Evolutionary conservation across 495 filamentous ascomycete species (phyloP), one percentile per base, ranked within the genome.

Genomic region (Penicillium dipodomyicola): DNA sequence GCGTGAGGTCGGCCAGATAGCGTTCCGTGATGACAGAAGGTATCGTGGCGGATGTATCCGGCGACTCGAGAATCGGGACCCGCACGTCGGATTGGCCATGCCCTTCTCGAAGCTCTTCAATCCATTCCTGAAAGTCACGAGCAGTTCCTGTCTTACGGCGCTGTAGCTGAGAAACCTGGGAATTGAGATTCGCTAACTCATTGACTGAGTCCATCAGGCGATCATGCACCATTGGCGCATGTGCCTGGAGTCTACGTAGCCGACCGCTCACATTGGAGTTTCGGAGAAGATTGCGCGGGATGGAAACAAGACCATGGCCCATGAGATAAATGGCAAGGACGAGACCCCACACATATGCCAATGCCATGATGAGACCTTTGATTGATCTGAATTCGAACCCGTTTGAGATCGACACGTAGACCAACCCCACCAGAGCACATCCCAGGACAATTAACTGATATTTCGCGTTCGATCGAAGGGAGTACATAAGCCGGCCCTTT

Each of bases 221-320:
- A 55, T 98, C 94, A 67, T 96, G 89, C 4, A 91, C 72, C 62
- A 80, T 86, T 12, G 92, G 90, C 6, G 94, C 94, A 56, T 87
- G 81, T 3, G 81, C 73, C 66, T 97, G 92, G 19, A 96, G 75
- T 29, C 86, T 78, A 51, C 84, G 83, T 41, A 98, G 67, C 46
- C 85, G 82, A 45, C 81, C 82, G 64, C 86, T 87, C 49, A 88
- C 80, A 61, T 85, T 88, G 14, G 91, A 85, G 63, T 88, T 88
- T 44, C 85, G 83, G 66, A 92, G 86, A 1, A 98, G 71, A 17
- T 82, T 81, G 61, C 93, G 82, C 6, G 94, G 94, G 45, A 97
- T 88, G 12, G 94, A 87, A 41, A 98, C 94, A 37, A 97, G 77
- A 10, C 94, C 94, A 63, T 98, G 92, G 7, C 94, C 94, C 94